phyloP scores from a whole-genome alignment of 148 eudicot species.

The Rhododendron ferrugineum region DNA sequence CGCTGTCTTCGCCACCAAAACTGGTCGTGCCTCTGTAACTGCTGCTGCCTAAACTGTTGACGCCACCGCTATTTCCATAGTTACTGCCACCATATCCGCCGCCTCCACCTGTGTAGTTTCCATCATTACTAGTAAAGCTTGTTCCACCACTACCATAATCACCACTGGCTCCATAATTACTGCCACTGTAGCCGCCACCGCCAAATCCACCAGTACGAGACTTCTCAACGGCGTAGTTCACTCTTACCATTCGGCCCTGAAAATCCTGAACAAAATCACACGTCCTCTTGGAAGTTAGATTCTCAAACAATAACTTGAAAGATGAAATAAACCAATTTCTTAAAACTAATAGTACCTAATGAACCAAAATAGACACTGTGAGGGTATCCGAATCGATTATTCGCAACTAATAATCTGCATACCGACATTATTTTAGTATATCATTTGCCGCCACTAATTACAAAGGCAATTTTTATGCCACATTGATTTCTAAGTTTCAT shows the following conservation, averaged over 20 bases:
- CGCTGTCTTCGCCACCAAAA: neutral
- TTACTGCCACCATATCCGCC: conserved; percentile 18
- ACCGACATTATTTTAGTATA: neutral
- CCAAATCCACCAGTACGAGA: conserved; percentile 29
- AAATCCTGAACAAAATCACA: conserved; percentile 41
- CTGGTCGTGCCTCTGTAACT: neutral
- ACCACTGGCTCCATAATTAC: neutral
- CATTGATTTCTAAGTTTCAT: neutral
- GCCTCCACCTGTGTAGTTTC: neutral
- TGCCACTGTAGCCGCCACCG: neutral
- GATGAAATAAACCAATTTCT: neutral
- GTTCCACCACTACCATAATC: neutral
- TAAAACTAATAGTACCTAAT: neutral
- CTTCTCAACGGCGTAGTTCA: conserved; percentile 61
- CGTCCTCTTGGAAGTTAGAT: neutral
- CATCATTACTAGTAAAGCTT: neutral
- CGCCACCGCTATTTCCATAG: conserved; percentile 19
- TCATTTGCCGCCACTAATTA: neutral
- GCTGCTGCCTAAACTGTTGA: conserved; percentile 10
- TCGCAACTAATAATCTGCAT: neutral
- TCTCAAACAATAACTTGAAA: neutral
- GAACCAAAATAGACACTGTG: neutral
- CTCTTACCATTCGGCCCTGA: conserved; percentile 63
- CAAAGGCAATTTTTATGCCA: neutral
- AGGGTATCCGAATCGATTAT: neutral